Evolutionary conservation across 2,329 filamentous ascomycete species (phyloP).

Genomic region (Colletotrichum sublineola): DNA sequence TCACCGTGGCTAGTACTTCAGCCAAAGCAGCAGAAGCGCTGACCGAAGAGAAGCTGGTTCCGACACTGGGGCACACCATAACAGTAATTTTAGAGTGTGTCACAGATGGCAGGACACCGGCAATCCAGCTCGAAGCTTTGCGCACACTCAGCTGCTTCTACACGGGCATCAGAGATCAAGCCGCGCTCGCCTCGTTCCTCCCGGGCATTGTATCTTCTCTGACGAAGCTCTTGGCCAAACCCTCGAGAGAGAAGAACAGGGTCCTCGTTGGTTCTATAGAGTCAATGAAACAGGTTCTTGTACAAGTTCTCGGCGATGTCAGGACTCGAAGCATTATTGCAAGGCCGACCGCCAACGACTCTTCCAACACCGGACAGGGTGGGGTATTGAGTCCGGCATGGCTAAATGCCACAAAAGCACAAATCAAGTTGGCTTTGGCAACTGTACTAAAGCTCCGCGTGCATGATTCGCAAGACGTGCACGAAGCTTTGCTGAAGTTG

Average conservation of each 20-base stretch:
- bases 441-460: slow-evolving; percentile 81
- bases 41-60: slow-evolving; percentile 73
- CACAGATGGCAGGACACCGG: slow-evolving; percentile 71
- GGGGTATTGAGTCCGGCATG: slow-evolving; percentile 69
- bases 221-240: slow-evolving; percentile 79
- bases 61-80: slow-evolving; percentile 84
- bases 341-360: slow-evolving; percentile 43
- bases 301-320: slow-evolving; percentile 70
- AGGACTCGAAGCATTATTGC: slow-evolving; percentile 62
- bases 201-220: slow-evolving; percentile 89
- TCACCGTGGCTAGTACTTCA: slow-evolving; percentile 69
- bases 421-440: slow-evolving; percentile 86
- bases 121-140: slow-evolving; percentile 80
- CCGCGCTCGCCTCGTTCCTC: slow-evolving; percentile 86
- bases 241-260: slow-evolving; percentile 66
- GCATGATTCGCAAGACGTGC: slow-evolving; percentile 78
- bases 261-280: slow-evolving; percentile 75
- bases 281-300: slow-evolving; percentile 68
- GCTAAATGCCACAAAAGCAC: slow-evolving; percentile 83
- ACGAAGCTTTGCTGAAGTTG: slow-evolving; percentile 74
- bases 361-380: slow-evolving; percentile 48
- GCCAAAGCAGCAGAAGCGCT: slow-evolving; percentile 63
- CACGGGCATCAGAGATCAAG: slow-evolving; percentile 74
- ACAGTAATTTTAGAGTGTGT: slow-evolving; percentile 83
- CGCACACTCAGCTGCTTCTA: slow-evolving; percentile 74